Conservation (phyloP, 306 rosid genomes). For the Cotoneaster glaucophyllus region DNA sequence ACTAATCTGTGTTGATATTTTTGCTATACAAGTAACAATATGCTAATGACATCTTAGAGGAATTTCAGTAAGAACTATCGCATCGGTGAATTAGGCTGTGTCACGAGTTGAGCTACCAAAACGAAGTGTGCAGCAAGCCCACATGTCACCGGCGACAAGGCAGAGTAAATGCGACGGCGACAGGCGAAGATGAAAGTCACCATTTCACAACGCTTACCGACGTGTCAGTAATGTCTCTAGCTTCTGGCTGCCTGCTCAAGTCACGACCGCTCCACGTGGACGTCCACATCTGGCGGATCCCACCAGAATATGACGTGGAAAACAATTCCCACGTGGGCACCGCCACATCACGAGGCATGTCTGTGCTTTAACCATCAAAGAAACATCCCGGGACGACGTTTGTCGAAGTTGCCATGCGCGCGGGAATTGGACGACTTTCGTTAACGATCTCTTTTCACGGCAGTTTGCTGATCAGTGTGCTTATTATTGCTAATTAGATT, state of each 20-base stretch:
- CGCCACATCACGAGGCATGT: conserved; percentile 31
- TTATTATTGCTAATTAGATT: background rate
- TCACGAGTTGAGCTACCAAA: background rate
- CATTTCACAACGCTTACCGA: background rate
- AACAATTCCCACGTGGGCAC: conserved; percentile 29
- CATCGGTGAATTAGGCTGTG: background rate
- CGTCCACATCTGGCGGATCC: conserved; percentile 28
- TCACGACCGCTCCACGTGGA: conserved; percentile 40
- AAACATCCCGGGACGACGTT: conserved; percentile 18
- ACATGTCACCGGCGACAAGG: conserved; percentile 7
- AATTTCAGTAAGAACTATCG: background rate
- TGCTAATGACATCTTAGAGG: background rate
- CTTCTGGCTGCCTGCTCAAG: conserved; percentile 4
- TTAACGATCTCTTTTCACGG: background rate
- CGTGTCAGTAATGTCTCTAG: conserved; percentile 12
- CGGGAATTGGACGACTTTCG: background rate
- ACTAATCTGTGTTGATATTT: background rate
- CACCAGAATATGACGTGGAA: conserved; percentile 21
- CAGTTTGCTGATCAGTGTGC: background rate
- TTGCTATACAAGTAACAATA: background rate
- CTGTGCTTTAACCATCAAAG: conserved; percentile 14
- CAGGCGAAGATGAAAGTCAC: conserved; percentile 14
- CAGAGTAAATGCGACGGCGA: conserved; percentile 30
- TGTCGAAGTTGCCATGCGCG: conserved; percentile 24
- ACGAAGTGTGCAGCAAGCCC: background rate